Conservation (phyloP, 2,329 filamentous ascomycete species). For the Claviceps capensis region DNA sequence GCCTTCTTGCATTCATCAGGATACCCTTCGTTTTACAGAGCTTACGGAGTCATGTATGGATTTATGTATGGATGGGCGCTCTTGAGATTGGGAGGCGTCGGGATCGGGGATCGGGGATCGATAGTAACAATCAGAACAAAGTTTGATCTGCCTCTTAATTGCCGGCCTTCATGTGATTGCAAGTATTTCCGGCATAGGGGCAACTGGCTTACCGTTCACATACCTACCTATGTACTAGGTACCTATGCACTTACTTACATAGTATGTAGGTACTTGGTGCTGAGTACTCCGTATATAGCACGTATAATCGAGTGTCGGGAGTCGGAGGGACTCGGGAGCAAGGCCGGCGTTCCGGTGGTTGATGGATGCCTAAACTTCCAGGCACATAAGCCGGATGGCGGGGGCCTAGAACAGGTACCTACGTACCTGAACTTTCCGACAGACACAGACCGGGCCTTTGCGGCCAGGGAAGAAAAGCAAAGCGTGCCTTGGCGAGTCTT, state of each 20-base stretch:
- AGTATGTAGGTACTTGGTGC: too few relatives aligned
- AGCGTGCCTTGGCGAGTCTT: not conserved
- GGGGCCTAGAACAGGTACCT: not conserved
- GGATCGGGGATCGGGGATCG: conserved; percentile 12
- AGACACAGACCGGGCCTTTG: not conserved
- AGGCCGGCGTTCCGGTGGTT: too few relatives aligned
- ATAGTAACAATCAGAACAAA: not conserved
- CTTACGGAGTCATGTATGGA: conserved; percentile 8
- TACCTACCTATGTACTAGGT: too few relatives aligned
- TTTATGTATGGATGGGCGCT: not conserved
- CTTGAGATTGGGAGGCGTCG: conserved; percentile 9
- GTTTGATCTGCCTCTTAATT: not conserved
- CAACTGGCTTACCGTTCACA: too few relatives aligned
- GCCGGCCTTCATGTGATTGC: not conserved
- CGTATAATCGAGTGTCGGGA: too few relatives aligned
- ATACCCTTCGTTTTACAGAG: conserved; percentile 19
- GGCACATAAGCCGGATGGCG: conserved; percentile 6
- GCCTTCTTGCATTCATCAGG: conserved; percentile 14
- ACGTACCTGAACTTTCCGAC: too few relatives aligned
- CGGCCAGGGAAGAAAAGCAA: not conserved
- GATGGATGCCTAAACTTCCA: conserved; percentile 11
- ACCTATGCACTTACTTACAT: too few relatives aligned
- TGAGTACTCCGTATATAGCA: too few relatives aligned
- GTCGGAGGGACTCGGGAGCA: too few relatives aligned
- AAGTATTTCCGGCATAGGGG: not conserved